These are phyloP conservation scores for Elongisporangium senticosum DNA, from an alignment of 352 stramenopile species.

Conservation along the genomic window DNA sequence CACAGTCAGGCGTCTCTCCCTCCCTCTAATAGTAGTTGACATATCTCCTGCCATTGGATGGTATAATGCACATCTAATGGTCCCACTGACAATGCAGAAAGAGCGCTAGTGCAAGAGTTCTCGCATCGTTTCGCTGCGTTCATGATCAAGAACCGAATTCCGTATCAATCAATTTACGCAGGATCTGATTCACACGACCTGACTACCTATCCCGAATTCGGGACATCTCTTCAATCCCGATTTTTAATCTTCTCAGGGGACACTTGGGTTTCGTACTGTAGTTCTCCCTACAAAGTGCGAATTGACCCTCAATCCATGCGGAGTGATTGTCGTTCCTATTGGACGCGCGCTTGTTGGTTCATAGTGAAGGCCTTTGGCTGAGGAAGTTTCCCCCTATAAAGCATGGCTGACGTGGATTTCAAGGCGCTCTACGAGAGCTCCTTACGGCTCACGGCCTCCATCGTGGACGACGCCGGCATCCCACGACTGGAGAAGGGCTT, in stretches of 20 bases:
- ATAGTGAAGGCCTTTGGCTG: background rate
- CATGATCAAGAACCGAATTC: background rate
- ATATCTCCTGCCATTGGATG: background rate
- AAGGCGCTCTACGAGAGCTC: conserved; percentile 84
- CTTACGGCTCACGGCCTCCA: conserved; percentile 76
- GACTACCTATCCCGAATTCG: background rate
- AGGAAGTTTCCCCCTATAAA: conserved; percentile 13
- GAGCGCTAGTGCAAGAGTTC: background rate
- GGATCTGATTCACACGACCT: background rate
- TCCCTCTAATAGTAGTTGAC: background rate
- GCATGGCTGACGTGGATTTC: conserved; percentile 59
- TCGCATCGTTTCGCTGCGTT: too few relatives aligned
- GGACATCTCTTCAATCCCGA: too few relatives aligned
- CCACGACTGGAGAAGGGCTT: conserved; percentile 73
- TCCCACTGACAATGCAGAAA: background rate
- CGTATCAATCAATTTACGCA: background rate
- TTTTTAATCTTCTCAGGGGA: background rate
- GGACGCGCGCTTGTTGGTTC: background rate
- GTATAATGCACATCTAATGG: too few relatives aligned
- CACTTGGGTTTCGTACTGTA: background rate
- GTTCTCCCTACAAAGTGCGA: background rate
- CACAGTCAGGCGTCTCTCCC: background rate
- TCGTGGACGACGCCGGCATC: conserved; percentile 60
- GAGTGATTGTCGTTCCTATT: background rate
- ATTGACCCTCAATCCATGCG: background rate